Conservation (phyloP, 257 asterid species). For the Nyctanthes arbortristis region DNA sequence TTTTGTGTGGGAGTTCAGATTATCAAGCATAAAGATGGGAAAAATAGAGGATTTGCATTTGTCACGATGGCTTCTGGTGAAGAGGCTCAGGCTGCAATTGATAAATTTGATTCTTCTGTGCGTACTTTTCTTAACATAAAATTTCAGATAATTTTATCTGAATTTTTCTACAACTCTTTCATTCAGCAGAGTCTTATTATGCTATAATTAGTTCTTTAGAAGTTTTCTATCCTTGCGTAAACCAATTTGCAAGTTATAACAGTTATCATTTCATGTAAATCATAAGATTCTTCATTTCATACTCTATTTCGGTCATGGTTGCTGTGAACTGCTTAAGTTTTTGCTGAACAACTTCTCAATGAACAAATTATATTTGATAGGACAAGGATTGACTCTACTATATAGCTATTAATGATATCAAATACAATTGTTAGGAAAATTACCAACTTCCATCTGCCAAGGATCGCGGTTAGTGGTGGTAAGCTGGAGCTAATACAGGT, state of each 20-base stretch:
- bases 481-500: too few species aligned
- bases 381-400: neutral
- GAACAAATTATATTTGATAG: neutral
- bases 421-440: too few species aligned
- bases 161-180: neutral
- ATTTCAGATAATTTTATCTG: neutral
- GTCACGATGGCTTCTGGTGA: slow-evolving; percentile 84
- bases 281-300: neutral
- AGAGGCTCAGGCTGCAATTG: slow-evolving; percentile 71
- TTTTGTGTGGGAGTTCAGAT: slow-evolving; percentile 42
- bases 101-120: slow-evolving; percentile 67
- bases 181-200: neutral
- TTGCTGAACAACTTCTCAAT: too few species aligned
- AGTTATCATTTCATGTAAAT: slow-evolving; percentile 3
- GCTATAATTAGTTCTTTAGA: neutral
- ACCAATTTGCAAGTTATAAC: neutral
- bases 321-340: neutral
- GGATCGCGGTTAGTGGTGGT: too few species aligned
- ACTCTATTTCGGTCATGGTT: neutral
- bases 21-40: slow-evolving; percentile 82
- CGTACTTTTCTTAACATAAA: slow-evolving; percentile 28
- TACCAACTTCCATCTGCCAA: too few species aligned
- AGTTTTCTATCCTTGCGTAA: neutral
- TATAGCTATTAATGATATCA: neutral
- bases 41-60: slow-evolving; percentile 85